These are phyloP conservation scores for Sordariomycetes sp. DNA, from an alignment of 2,329 filamentous ascomycete genomes.

Conservation along the genomic window DNA sequence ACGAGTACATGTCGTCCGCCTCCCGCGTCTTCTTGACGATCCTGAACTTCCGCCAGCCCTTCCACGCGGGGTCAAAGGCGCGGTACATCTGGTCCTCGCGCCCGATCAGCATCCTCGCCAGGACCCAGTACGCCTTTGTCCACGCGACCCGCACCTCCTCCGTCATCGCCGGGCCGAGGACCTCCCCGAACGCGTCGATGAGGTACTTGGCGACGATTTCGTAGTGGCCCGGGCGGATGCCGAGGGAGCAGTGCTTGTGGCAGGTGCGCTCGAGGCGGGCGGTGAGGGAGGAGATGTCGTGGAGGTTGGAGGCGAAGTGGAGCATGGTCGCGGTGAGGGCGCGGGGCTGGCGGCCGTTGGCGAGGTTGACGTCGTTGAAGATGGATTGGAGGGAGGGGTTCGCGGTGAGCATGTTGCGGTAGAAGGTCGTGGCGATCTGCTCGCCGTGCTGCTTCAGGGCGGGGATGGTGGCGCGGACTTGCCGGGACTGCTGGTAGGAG, in stretches of 20 bases:
- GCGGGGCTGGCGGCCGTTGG: conserved; percentile 19
- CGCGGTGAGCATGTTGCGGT: conserved; percentile 51
- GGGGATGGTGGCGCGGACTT: conserved; percentile 60
- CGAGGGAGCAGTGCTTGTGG: conserved; percentile 62
- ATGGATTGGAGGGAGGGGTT: conserved; percentile 55
- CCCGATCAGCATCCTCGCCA: conserved; percentile 59
- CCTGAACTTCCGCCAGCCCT: conserved; percentile 52
- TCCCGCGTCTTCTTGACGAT: conserved; percentile 53
- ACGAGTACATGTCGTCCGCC: conserved; percentile 55
- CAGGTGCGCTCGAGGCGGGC: conserved; percentile 44
- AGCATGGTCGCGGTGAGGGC: conserved; percentile 35
- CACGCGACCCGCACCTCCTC: conserved; percentile 52
- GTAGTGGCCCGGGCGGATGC: conserved; percentile 57
- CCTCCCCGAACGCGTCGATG: conserved; percentile 50
- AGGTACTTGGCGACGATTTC: conserved; percentile 57
- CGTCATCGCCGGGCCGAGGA: conserved; percentile 55
- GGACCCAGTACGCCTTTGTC: conserved; percentile 58
- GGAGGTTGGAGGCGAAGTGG: conserved; percentile 59
- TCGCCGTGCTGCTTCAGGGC: conserved; percentile 54
- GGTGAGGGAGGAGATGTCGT: conserved; percentile 41
- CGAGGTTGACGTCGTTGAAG: conserved; percentile 43
- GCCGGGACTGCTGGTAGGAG: conserved; percentile 40
- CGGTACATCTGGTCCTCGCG: conserved; percentile 52
- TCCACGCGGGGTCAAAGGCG: conserved; percentile 43
- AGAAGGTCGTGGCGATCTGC: conserved; percentile 58